Percentiles rank a stretch among this genome's conserved stretches.
Conservation (phyloP, 192 early-diverging fungal species). For the Borealophlyctis nickersoniae region DNA sequence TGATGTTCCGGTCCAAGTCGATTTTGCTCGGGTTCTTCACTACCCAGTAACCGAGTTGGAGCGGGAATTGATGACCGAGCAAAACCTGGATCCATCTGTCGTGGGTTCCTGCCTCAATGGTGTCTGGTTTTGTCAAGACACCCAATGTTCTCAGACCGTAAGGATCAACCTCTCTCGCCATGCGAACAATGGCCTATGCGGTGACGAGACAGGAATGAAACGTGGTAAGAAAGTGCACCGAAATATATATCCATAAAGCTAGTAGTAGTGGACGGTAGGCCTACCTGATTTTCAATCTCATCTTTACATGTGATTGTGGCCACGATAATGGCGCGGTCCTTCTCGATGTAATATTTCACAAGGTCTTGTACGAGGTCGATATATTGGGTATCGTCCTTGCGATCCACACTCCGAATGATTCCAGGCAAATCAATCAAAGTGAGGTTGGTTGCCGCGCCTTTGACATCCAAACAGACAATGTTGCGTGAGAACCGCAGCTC, state of each 20-base stretch:
- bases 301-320: slow-evolving; percentile 57
- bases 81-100: slow-evolving; percentile 50
- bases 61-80: slow-evolving; percentile 42
- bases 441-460: slow-evolving; percentile 46
- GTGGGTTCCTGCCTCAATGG: slow-evolving; percentile 52
- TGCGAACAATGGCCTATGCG: slow-evolving; percentile 40
- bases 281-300: slow-evolving; percentile 56
- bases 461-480: slow-evolving; percentile 56
- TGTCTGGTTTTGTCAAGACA: slow-evolving; percentile 63
- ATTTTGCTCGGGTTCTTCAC: slow-evolving; percentile 48
- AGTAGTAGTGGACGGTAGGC: not conserved
- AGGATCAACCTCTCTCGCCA: slow-evolving; percentile 52
- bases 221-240: not conserved
- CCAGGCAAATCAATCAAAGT: slow-evolving; percentile 63
- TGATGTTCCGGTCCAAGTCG: slow-evolving; percentile 29
- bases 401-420: slow-evolving; percentile 50
- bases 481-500: slow-evolving; percentile 49
- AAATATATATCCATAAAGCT: not conserved
- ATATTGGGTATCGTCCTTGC: slow-evolving; percentile 38
- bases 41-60: slow-evolving; percentile 53
- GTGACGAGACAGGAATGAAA: not conserved
- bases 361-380: slow-evolving; percentile 49
- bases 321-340: slow-evolving; percentile 52
- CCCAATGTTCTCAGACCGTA: slow-evolving; percentile 52
- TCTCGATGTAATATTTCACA: slow-evolving; percentile 45